Evolutionary conservation across 495 filamentous ascomycete genomes (phyloP).

Genomic region (Chlorociboria aeruginascens): DNA sequence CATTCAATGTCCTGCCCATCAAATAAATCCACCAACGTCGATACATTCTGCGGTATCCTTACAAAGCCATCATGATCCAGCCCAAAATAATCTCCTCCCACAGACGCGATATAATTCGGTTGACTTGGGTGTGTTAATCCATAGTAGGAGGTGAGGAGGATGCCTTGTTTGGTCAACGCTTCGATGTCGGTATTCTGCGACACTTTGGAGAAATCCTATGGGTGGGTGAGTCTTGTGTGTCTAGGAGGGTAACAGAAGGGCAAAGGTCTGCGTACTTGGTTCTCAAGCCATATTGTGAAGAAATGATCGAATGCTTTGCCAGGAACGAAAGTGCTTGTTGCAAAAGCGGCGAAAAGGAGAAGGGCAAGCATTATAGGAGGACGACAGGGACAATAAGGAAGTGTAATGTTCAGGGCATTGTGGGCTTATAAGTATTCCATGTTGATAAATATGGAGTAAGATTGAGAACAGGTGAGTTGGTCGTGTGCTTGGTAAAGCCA

Average conservation of each 20-base stretch:
- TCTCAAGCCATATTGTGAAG: slow-evolving; percentile 62
- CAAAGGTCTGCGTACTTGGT: slow-evolving; percentile 27
- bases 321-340: slow-evolving; percentile 22
- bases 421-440: neutral
- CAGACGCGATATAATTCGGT: slow-evolving; percentile 51
- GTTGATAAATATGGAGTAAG: neutral
- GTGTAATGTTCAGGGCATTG: neutral
- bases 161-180: slow-evolving; percentile 47
- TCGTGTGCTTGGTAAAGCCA: neutral
- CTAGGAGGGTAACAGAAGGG: neutral
- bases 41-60: slow-evolving; percentile 50
- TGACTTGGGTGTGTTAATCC: slow-evolving; percentile 44
- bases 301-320: slow-evolving; percentile 55
- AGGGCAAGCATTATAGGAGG: neutral
- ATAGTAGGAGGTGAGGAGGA: slow-evolving; percentile 50
- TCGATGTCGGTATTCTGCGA: slow-evolving; percentile 34
- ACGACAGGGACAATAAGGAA: neutral
- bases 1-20: slow-evolving; percentile 50
- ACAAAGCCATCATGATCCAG: slow-evolving; percentile 51
- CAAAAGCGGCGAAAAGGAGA: neutral
- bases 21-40: slow-evolving; percentile 54
- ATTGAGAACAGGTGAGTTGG: neutral
- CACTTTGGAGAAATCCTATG: slow-evolving; percentile 38
- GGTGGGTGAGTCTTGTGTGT: neutral
- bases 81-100: slow-evolving; percentile 56